Percentiles rank a stretch among this genome's conserved stretches.
Conservation (phyloP, 2,329 filamentous ascomycete genomes). For the Curvularia sp. region DNA sequence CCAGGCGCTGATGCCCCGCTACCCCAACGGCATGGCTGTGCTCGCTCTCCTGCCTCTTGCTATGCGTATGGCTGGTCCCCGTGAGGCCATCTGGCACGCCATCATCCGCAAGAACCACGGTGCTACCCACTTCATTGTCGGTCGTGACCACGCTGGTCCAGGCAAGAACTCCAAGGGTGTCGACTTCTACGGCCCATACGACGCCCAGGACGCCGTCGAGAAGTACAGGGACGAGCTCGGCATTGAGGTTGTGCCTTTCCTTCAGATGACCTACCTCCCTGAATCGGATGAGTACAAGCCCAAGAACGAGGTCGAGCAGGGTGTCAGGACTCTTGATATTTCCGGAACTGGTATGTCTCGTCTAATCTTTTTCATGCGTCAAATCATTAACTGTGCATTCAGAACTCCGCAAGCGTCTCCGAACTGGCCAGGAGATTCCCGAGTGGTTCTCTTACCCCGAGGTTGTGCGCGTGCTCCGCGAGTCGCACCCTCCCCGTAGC, state of each 20-base stretch:
- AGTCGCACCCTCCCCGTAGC: constrained; percentile 90
- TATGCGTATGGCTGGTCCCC: constrained; percentile 98
- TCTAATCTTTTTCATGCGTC: neutral
- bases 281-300: constrained; percentile 97
- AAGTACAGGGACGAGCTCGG: constrained; percentile 96
- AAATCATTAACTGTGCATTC: constrained; percentile 6
- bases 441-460: constrained; percentile 99
- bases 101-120: constrained; percentile 99
- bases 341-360: constrained; percentile 55
- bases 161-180: constrained; percentile 97
- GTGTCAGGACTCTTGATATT: constrained; percentile 74
- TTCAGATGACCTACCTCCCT: constrained; percentile 99
- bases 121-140: constrained; percentile 98
- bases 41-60: constrained; percentile 92
- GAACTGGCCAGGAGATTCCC: constrained; percentile 91
- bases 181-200: constrained; percentile 98
- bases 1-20: constrained; percentile 93
- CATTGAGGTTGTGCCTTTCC: constrained; percentile 98
- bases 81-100: constrained; percentile 99
- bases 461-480: constrained; percentile 93
- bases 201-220: constrained; percentile 94
- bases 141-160: constrained; percentile 95
- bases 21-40: constrained; percentile 99
- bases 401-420: constrained; percentile 90
- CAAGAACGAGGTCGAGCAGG: constrained; percentile 84